Conservation (phyloP, 768 basidiomycete genomes). For the Gyrodon lividus region DNA sequence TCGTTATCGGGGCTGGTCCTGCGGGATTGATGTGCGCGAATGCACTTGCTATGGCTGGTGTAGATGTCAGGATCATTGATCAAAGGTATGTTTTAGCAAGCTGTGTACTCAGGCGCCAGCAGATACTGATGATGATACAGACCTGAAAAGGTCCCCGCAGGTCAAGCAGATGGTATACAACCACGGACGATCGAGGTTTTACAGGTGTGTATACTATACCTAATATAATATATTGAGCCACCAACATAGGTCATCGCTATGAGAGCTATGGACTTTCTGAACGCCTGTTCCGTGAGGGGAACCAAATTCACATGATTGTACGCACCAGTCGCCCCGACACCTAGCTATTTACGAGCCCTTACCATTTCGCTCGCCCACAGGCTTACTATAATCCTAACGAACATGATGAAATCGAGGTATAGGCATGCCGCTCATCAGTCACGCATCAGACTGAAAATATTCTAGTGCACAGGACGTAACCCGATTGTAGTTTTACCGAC, state of each 20-base stretch:
- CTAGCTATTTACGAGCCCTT: too few species aligned
- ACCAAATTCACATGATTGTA: conserved; percentile 64
- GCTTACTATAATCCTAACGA: conserved; percentile 68
- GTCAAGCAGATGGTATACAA: conserved; percentile 52
- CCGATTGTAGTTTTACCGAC: conserved; percentile 56
- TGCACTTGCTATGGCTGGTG: conserved; percentile 39
- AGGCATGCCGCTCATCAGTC: conserved; percentile 17
- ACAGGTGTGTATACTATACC: conserved; percentile 30
- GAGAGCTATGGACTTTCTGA: conserved; percentile 74
- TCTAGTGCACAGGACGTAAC: conserved; percentile 56
- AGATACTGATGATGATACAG: conserved; percentile 17
- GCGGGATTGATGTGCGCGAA: conserved; percentile 63
- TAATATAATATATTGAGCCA: neutral
- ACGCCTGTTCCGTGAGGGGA: conserved; percentile 53
- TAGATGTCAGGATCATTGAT: conserved; percentile 45
- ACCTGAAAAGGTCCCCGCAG: conserved; percentile 38
- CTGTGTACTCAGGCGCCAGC: too few species aligned
- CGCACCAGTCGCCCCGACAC: conserved; percentile 13
- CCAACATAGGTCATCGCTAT: neutral
- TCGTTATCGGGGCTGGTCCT: conserved; percentile 44
- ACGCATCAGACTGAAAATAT: too few species aligned
- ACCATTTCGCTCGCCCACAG: conserved; percentile 32
- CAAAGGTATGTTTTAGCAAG: conserved; percentile 26
- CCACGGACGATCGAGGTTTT: conserved; percentile 49
- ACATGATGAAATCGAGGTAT: conserved; percentile 54